Conservation (phyloP, 2,329 filamentous ascomycete species). For the Pseudogymnoascus sp. region DNA sequence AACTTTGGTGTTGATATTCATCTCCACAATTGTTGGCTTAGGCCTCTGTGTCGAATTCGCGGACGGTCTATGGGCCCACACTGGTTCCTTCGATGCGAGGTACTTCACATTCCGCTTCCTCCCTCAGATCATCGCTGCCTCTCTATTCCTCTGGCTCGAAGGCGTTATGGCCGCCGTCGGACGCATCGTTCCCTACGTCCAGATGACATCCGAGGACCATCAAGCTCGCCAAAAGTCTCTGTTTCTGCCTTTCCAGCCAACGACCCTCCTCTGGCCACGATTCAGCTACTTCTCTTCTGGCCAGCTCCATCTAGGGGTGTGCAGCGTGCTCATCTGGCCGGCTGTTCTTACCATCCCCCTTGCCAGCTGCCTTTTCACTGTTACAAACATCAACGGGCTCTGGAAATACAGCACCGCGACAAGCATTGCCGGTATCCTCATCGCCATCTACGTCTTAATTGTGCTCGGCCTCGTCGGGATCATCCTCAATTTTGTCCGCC, state of each 20-base stretch:
- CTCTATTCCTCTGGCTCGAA: constrained; percentile 70
- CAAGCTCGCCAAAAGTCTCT: constrained; percentile 56
- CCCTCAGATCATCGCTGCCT: constrained; percentile 66
- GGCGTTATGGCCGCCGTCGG: constrained; percentile 66
- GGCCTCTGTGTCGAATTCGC: constrained; percentile 68
- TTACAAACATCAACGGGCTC: constrained; percentile 45
- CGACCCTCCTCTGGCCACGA: constrained; percentile 60
- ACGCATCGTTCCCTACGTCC: constrained; percentile 68
- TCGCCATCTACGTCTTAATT: constrained; percentile 65
- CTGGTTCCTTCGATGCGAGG: constrained; percentile 58
- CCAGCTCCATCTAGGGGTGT: constrained; percentile 58
- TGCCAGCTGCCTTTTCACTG: constrained; percentile 68
- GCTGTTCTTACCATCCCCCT: constrained; percentile 74
- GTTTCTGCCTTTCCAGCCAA: constrained; percentile 54
- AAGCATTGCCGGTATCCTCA: constrained; percentile 68
- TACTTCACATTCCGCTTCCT: constrained; percentile 86
- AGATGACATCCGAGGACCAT: constrained; percentile 61
- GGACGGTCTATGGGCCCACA: constrained; percentile 48
- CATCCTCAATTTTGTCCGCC: constrained; percentile 55
- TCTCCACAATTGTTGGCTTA: constrained; percentile 65
- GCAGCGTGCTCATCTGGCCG: constrained; percentile 66
- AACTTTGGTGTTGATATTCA: constrained; percentile 51
- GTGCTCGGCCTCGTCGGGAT: constrained; percentile 50
- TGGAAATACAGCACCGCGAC: constrained; percentile 80
- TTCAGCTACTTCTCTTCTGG: constrained; percentile 62